Evolutionary conservation across 2,329 filamentous ascomycete species (phyloP), one percentile per base, ranked within the genome.

Genomic region (Aspergillus sp.): DNA sequence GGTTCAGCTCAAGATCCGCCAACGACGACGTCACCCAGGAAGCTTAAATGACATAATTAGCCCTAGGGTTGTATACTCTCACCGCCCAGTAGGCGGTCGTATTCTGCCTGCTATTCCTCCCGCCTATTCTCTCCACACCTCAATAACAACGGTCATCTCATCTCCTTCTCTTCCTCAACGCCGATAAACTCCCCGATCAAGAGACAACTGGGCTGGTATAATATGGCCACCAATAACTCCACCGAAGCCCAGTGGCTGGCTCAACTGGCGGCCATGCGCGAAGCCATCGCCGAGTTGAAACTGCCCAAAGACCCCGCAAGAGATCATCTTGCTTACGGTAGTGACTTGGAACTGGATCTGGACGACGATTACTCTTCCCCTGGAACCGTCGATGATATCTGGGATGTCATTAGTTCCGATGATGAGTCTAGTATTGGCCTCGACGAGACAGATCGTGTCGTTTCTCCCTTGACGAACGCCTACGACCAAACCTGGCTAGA

Each of bases 371-470:
- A 82, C 19, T 81, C 80, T 3, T 81, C 77, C 3, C 82, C 82
- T 4, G 83, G 82, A 41, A 69, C 82, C 16, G 82, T 83, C 4
- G 88, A 93, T 53, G 91, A 96, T 72, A 86, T 96, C 9, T 96
- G 93, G 93, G 92, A 96, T 68, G 85, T 95, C 53, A 90, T 95
- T 65, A 90, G 86, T 53, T 86, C 88, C 20, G 83, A 84, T 17
- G 86, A 86, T 51, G 78, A 82, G 67, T 87, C 82, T 63, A 87
- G 84, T 61, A 88, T 82, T 51, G 75, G 89, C 56, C 74, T 83
- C 26, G 82, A 86, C 45, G 80, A 82, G 22, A 73, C 78, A 36
- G 73, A 79, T 40, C 74, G 73, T 19, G 61, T 64, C 53, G 41
- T 64, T 53, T 45, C 74, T 61, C 10, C 46, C 52, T 69, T 17